Evolutionary conservation across 768 basidiomycete species (phyloP).

Genomic region (Trametes sanguinea): DNA sequence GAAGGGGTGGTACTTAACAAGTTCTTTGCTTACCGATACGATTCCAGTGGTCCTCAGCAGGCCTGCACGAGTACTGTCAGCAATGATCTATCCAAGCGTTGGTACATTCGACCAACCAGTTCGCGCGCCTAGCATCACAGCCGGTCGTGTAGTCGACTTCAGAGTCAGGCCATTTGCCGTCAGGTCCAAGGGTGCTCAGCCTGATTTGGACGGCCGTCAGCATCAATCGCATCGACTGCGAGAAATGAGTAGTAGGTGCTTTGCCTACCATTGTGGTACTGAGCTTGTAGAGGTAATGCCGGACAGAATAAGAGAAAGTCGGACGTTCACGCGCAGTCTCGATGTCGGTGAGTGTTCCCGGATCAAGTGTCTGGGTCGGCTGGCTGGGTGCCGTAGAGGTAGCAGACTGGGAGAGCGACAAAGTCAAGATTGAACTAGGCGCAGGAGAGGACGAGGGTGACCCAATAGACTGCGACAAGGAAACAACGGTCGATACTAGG

Average conservation of each 20-base stretch:
- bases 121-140: constrained; percentile 61
- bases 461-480: neutral
- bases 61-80: constrained; percentile 16
- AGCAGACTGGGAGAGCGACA: neutral
- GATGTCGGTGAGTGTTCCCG: constrained; percentile 35
- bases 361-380: constrained; percentile 17
- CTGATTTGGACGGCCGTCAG: constrained; percentile 33
- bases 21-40: constrained; percentile 44
- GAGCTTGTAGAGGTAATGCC: constrained; percentile 19
- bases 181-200: constrained; percentile 47
- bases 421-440: neutral
- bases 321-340: constrained; percentile 39
- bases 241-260: neutral
- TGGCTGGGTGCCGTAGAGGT: constrained; percentile 1
- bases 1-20: neutral
- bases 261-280: constrained; percentile 3
- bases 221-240: no score
- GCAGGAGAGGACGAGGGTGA: neutral
- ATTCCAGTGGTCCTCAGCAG: constrained; percentile 34
- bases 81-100: neutral
- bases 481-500: neutral
- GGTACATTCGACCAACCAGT: constrained; percentile 46
- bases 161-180: constrained; percentile 53
- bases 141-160: constrained; percentile 64
- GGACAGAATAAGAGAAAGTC: constrained; percentile 45